Evolutionary conservation across 2,329 filamentous ascomycete genomes (phyloP).

Genomic region (Phaeophleospora eucalypticola): DNA sequence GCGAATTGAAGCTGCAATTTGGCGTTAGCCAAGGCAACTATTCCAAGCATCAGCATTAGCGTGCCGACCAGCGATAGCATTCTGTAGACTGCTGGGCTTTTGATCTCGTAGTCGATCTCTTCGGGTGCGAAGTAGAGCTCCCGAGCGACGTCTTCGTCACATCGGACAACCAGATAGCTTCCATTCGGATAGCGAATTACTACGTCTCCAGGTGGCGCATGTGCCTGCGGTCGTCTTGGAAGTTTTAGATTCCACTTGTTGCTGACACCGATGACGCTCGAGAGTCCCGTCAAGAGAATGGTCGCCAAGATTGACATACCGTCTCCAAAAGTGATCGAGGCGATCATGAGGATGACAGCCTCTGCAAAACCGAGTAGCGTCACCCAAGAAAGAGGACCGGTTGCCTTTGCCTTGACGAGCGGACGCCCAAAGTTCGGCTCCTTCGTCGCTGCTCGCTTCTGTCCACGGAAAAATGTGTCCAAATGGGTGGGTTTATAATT

Average conservation of each 20-base stretch:
- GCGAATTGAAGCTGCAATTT: slow-evolving; percentile 45
- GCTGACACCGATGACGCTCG: slow-evolving; percentile 46
- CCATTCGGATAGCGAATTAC: slow-evolving; percentile 51
- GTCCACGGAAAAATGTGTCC: slow-evolving; percentile 39
- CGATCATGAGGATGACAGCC: slow-evolving; percentile 40
- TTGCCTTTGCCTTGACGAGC: slow-evolving; percentile 41
- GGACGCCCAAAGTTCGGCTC: slow-evolving; percentile 1
- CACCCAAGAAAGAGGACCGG: slow-evolving; percentile 45
- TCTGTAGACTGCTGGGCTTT: slow-evolving; percentile 40
- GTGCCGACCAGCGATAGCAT: slow-evolving; percentile 49
- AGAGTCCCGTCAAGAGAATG: slow-evolving; percentile 45
- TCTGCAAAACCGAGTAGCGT: slow-evolving; percentile 44
- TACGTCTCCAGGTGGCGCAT: slow-evolving; percentile 39
- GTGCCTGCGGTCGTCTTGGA: slow-evolving; percentile 34
- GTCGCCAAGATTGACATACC: slow-evolving; percentile 50
- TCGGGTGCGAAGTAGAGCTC: slow-evolving; percentile 52
- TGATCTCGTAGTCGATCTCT: slow-evolving; percentile 45
- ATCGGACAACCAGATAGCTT: slow-evolving; percentile 48
- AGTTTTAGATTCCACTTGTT: slow-evolving; percentile 49
- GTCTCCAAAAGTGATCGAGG: slow-evolving; percentile 44
- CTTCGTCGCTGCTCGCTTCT: slow-evolving; percentile 8
- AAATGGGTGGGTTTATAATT: neutral
- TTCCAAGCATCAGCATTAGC: slow-evolving; percentile 50
- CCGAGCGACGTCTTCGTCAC: slow-evolving; percentile 47
- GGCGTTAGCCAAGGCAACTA: slow-evolving; percentile 50